Conservation (phyloP, 371 early-diverging fungal species). For the Mucor indicus region DNA sequence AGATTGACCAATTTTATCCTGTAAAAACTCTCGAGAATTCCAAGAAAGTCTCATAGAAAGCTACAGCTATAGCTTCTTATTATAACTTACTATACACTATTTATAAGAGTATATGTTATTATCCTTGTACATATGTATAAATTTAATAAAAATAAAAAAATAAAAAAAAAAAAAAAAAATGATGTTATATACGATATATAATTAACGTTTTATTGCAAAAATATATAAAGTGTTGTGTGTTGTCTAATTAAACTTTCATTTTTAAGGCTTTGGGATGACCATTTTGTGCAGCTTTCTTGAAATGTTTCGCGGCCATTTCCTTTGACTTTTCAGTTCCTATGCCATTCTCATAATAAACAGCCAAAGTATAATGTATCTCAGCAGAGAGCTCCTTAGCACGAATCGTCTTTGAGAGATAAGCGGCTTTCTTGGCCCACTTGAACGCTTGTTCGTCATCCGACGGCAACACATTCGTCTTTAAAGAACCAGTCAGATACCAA, state of each 20-base stretch:
- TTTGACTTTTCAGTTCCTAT: conserved; percentile 52
- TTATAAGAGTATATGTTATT: too few species aligned
- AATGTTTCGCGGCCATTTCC: conserved; percentile 18
- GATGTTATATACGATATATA: too few species aligned
- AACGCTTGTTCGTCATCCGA: conserved; percentile 79
- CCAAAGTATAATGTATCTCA: conserved; percentile 82
- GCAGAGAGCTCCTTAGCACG: conserved; percentile 62
- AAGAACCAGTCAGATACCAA: conserved; percentile 84
- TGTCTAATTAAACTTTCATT: too few species aligned
- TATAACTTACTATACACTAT: too few species aligned
- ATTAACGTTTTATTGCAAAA: too few species aligned
- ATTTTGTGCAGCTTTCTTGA: conserved; percentile 16
- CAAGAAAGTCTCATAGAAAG: not conserved
- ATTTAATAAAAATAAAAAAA: too few species aligned
- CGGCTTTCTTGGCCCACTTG: conserved; percentile 62
- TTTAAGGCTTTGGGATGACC: conserved; percentile 18
- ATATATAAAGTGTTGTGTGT: too few species aligned
- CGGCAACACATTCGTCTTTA: conserved; percentile 54
- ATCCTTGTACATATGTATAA: too few species aligned
- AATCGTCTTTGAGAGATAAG: conserved; percentile 32
- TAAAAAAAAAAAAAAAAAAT: too few species aligned
- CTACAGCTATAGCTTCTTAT: too few species aligned
- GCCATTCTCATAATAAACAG: conserved; percentile 74
- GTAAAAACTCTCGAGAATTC: conserved; percentile 18
- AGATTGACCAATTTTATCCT: conserved; percentile 62